Base-by-base conservation (phyloP, 2,329 filamentous ascomycete species). In the Nemania serpens region DNA sequence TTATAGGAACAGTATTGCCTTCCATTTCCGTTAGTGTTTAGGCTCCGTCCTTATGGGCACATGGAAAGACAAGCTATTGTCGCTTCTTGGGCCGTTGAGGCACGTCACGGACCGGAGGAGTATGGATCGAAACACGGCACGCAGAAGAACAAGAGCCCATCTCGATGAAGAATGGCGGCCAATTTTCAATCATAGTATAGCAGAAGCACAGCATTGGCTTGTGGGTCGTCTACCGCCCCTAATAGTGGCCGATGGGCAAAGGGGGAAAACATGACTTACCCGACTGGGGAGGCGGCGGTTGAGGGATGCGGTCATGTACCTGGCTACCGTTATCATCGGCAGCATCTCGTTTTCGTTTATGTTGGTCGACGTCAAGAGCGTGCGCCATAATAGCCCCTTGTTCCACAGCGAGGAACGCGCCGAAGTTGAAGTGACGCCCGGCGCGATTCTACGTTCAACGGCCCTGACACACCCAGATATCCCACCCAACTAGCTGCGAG, bases 291-390 rank as follows among this genome's bases (percentile, higher is more conserved):
- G 75, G 77, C 62, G 75, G 75, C 69, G 76, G 78, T 69, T 79
- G 79, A 63, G 77, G 77, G 63, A 78, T 78, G 62, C 75, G 75
- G 66, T 77, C 75, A 63, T 75, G 75, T 64, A 70, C 68, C 66
- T 77, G 77, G 60, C 68, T 71, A 67, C 75, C 76, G 65, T 69
- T 74, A 69, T 82, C 80, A 67, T 82, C 79, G 59, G 74, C 68
- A 56, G 70, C 67, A 63, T 80, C 78, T 66, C 79, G 79, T 70
- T 82, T 82, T 65, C 80, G 78, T 74, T 82, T 82, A 71, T 77
- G 75, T 65, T 75, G 71, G 57, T 81, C 77, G 55, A 71, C 64
- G 34, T 78, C 78, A 63, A 74, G 70, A 69, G 71, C 75, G 71
- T 79, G 77, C 67, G 78, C 76, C 79, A 81, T 81, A 58, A 61